Evolutionary conservation across 2,329 filamentous ascomycete genomes (phyloP).

Genomic region (Fonsecaea nubica): DNA sequence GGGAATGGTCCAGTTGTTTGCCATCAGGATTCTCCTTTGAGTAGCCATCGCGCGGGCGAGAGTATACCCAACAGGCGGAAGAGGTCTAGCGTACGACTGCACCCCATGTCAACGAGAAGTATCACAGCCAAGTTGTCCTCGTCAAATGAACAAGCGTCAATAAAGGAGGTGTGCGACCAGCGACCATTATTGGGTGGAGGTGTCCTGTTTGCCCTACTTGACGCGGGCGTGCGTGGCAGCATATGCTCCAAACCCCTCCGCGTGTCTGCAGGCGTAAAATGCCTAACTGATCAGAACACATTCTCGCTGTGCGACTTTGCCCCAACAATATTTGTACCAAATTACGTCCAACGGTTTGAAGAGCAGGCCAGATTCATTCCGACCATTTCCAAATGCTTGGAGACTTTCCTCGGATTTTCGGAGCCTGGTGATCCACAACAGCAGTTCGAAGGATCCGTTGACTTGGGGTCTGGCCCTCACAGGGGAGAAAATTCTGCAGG

Average conservation of each 20-base stretch:
- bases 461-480: background rate
- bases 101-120: background rate
- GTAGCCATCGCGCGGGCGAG: background rate
- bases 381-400: slow-evolving; percentile 24
- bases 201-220: slow-evolving; percentile 24
- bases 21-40: background rate
- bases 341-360: slow-evolving; percentile 26
- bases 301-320: slow-evolving; percentile 25
- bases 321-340: slow-evolving; percentile 23
- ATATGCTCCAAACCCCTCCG: slow-evolving; percentile 25
- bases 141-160: background rate
- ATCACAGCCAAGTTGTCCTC: background rate
- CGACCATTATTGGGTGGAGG: slow-evolving; percentile 19
- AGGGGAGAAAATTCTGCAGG: background rate
- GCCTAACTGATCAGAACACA: slow-evolving; percentile 3
- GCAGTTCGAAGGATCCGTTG: background rate
- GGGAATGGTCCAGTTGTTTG: background rate
- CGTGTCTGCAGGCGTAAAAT: slow-evolving; percentile 22
- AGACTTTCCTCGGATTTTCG: slow-evolving; percentile 12
- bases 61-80: background rate
- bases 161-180: slow-evolving; percentile 2
- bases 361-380: slow-evolving; percentile 25
- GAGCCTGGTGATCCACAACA: background rate
- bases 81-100: background rate
- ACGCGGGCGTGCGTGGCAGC: slow-evolving; percentile 28